Conservation (phyloP, 2,329 filamentous ascomycete genomes). For the Claviceps humidiphila region DNA sequence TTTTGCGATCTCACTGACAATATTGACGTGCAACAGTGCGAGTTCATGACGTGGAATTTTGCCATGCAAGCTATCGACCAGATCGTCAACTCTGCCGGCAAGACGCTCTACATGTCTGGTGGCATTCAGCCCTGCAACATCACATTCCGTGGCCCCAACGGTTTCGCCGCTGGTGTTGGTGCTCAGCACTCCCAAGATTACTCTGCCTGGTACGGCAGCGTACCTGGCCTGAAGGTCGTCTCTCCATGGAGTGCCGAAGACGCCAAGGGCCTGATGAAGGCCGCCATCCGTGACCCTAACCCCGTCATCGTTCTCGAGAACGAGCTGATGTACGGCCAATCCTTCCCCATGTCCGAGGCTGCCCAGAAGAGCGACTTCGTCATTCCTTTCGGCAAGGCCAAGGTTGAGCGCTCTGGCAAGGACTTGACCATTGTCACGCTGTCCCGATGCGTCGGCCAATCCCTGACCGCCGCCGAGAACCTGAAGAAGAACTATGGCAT, state of each 20-base stretch:
- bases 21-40: constrained; percentile 46
- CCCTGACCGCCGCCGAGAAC: constrained; percentile 73
- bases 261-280: constrained; percentile 95
- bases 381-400: constrained; percentile 94
- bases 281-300: constrained; percentile 95
- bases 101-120: constrained; percentile 99
- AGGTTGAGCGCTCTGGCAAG: constrained; percentile 92
- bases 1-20: neutral
- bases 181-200: constrained; percentile 99
- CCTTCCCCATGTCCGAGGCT: constrained; percentile 94
- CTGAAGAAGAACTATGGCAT: constrained; percentile 95
- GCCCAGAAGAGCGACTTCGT: constrained; percentile 96
- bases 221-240: constrained; percentile 94
- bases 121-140: constrained; percentile 99
- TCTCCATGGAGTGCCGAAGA: constrained; percentile 94
- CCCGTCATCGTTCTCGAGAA: constrained; percentile 86
- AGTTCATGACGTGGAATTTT: constrained; percentile 99
- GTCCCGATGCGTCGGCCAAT: constrained; percentile 90
- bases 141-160: constrained; percentile 98
- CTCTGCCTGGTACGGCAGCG: constrained; percentile 96
- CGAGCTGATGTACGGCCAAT: constrained; percentile 82
- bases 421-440: constrained; percentile 92
- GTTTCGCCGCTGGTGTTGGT: constrained; percentile 87
- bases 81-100: constrained; percentile 96
- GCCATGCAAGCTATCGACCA: constrained; percentile 99